Conservation (phyloP, 2,329 filamentous ascomycete species). For the Cladobotryum protrusum region DNA sequence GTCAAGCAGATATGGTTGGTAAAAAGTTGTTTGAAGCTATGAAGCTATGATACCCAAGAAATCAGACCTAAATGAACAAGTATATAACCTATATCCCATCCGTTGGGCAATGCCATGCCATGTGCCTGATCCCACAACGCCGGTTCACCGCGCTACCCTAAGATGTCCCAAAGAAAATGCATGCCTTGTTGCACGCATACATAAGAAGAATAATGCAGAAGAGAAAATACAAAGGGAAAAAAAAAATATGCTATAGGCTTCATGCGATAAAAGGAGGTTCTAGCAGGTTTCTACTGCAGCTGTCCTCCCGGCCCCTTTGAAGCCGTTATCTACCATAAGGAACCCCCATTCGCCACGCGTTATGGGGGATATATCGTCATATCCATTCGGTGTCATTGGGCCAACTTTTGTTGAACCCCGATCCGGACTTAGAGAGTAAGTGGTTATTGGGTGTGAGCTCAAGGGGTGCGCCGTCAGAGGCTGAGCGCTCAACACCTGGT, state of each 20-base stretch:
- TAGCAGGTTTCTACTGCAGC: conserved; percentile 48
- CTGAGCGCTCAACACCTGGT: conserved; percentile 33
- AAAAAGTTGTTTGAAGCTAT: not conserved
- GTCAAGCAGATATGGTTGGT: conserved; percentile 77
- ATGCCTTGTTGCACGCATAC: not conserved
- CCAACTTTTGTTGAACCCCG: conserved; percentile 28
- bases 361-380: conserved; percentile 57
- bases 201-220: not conserved
- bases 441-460: not conserved
- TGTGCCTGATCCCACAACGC: conserved; percentile 2
- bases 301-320: conserved; percentile 31
- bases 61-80: not conserved
- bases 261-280: conserved; percentile 18
- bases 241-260: not conserved
- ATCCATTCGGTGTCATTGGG: conserved; percentile 51
- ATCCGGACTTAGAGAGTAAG: conserved; percentile 11
- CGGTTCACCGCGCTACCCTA: conserved; percentile 10
- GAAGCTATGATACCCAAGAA: not conserved
- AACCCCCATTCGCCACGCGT: conserved; percentile 59
- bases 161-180: not conserved
- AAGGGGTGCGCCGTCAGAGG: conserved; percentile 8
- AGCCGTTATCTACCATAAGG: conserved; percentile 46
- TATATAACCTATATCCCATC: not conserved
- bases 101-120: not conserved
- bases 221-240: conserved; percentile 3